A percentile compares a stretch with the other conserved stretches of the same genome.
phyloP scores from a whole-genome alignment of 1,284 basidiomycete genomes.

The Fistulina hepatica region DNA sequence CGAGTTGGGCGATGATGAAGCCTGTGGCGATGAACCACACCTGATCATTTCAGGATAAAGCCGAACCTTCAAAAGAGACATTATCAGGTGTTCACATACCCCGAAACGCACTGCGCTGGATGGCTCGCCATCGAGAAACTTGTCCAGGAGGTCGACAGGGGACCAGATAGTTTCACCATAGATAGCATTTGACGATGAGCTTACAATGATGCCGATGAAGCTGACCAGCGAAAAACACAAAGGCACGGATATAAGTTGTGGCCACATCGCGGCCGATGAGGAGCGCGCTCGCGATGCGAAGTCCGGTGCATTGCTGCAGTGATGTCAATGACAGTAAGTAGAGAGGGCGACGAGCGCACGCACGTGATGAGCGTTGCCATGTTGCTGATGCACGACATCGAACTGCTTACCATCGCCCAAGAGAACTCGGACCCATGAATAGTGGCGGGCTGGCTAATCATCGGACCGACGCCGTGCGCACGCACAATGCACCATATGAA shows the following conservation, averaged over 20 bases:
- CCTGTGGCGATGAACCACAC: conserved; percentile 69
- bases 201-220: conserved; percentile 79
- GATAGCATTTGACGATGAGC: conserved; percentile 66
- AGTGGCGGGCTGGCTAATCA: conserved; percentile 55
- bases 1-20: conserved; percentile 61
- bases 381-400: conserved; percentile 75
- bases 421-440: conserved; percentile 61
- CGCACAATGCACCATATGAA: conserved; percentile 76
- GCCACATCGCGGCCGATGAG: conserved; percentile 57
- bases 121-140: conserved; percentile 56
- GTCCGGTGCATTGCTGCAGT: conserved; percentile 58
- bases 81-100: conserved; percentile 24
- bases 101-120: conserved; percentile 58
- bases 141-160: conserved; percentile 61
- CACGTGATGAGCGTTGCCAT: conserved; percentile 67
- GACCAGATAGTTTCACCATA: conserved; percentile 76
- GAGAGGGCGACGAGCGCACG: conserved; percentile 15
- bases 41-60: conserved; percentile 19
- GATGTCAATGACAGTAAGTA: conserved; percentile 3
- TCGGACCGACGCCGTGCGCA: conserved; percentile 73
- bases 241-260: conserved; percentile 67
- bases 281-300: conserved; percentile 66
- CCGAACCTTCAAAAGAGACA: conserved; percentile 4
- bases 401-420: conserved; percentile 71
- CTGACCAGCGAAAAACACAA: conserved; percentile 68